Evolutionary conservation across 1,284 basidiomycete genomes (phyloP).

Genomic region (Tremellales sp.): DNA sequence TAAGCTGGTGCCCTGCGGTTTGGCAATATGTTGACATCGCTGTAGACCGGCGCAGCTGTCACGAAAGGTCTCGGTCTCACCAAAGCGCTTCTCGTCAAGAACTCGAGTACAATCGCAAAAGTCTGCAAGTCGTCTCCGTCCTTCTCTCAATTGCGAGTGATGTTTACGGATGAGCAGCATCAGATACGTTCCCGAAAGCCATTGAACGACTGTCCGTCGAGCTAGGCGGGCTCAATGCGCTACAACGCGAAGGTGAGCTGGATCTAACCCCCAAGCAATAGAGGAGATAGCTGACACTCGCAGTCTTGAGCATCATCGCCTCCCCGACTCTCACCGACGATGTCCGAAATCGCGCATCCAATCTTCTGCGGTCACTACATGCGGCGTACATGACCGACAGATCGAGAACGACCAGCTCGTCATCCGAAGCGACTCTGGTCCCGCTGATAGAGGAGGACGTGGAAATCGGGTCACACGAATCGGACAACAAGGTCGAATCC

Average conservation of each 20-base stretch:
- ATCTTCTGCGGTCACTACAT: constrained; percentile 24
- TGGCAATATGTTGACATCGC: background rate
- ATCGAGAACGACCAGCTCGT: constrained; percentile 2
- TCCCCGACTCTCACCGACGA: constrained; percentile 38
- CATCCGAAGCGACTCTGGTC: constrained; percentile 9
- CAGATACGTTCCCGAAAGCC: constrained; percentile 34
- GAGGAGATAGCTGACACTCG: background rate
- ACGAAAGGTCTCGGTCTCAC: constrained; percentile 31
- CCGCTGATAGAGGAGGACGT: constrained; percentile 18
- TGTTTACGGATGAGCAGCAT: constrained; percentile 18
- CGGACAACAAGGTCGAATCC: constrained; percentile 28
- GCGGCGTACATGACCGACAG: constrained; percentile 33
- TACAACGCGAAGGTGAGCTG: constrained; percentile 37
- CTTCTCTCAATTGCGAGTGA: background rate
- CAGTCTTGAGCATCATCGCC: constrained; percentile 34
- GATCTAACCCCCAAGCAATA: background rate
- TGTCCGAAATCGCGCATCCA: constrained; percentile 31
- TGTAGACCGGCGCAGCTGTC: constrained; percentile 15
- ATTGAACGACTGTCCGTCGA: constrained; percentile 34
- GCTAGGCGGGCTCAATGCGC: constrained; percentile 31
- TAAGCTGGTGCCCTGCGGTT: constrained; percentile 11
- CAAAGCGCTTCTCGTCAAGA: constrained; percentile 30
- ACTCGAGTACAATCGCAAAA: constrained; percentile 33
- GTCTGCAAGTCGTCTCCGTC: constrained; percentile 24
- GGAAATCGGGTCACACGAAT: constrained; percentile 15